phyloP scores from a whole-genome alignment of 129 eudicot genomes.

The Cynara cardunculus region DNA sequence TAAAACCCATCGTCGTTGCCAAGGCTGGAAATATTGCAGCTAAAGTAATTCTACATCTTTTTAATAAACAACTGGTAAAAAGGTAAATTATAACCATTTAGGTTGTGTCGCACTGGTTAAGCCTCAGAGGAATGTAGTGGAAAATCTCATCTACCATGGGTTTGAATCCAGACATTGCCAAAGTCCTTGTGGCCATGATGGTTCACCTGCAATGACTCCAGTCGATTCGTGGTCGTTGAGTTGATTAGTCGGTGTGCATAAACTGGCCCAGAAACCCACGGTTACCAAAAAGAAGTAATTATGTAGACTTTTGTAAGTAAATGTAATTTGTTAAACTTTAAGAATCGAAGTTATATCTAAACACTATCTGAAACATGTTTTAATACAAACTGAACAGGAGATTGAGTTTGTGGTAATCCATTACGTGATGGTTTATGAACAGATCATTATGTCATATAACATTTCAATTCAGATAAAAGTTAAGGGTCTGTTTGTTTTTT shows the following conservation, averaged over 20 bases:
- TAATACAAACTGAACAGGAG: not conserved
- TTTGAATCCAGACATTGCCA: too few species aligned
- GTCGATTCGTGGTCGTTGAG: too few species aligned
- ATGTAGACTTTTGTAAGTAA: not conserved
- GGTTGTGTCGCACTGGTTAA: too few species aligned
- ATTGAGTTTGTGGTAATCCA: not conserved
- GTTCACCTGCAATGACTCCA: too few species aligned
- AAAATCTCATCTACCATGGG: too few species aligned
- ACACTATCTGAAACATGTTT: not conserved
- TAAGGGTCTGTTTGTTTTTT: too few species aligned
- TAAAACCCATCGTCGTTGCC: not conserved
- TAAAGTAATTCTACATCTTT: not conserved
- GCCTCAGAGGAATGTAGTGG: too few species aligned
- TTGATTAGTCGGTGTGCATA: too few species aligned
- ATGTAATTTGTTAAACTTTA: too few species aligned
- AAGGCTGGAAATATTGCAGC: not conserved
- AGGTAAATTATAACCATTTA: not conserved
- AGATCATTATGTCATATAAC: not conserved
- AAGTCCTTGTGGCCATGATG: too few species aligned
- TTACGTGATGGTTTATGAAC: not conserved
- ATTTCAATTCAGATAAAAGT: not conserved
- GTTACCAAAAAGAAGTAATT: too few species aligned
- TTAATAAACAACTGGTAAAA: not conserved
- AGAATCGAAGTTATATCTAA: not conserved
- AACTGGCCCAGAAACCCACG: too few species aligned